Evolutionary conservation across 1,284 basidiomycete genomes (phyloP), one percentile per base, ranked within the genome.

Genomic region (Meripilus lineatus): DNA sequence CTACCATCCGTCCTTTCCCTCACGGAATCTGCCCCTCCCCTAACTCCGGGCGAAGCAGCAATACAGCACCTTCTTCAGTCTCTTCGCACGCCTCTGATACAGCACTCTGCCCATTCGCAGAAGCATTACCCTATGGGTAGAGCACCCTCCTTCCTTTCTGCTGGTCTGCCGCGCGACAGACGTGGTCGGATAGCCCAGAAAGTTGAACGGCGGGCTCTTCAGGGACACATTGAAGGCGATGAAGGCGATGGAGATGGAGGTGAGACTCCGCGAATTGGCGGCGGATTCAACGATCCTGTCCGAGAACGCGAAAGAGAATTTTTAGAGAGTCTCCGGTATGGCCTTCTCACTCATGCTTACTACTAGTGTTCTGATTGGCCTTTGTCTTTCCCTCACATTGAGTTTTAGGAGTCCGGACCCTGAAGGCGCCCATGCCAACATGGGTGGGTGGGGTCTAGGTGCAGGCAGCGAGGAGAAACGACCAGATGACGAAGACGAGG

Each of bases 161-260:
- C 77, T 2, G 81, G 79, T 4, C 64, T 76, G 13, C 87, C 87
- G 20, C 74, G 87, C 44, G 87, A 90, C 58, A 70, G 87, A 18
- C 70, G 87, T 22, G 87, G 87, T 3, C 74, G 87, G 17, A 80
- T 89, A 45, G 84, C 77, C 17, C 71, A 74, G 44, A 81, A 81
- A 55, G 45, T 57, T 5, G 58, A 58, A 24, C 49, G 55, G 14
- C 42, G 50, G n/a, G 52, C 55, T 21, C 42, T 58, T 24, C 28
- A 40, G 30, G 36, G 28, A 23, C n/a, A 42, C 14, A 49, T 52
- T 21, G 59, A 63, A 23, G 60, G 65, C 5, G 52, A 52, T 25
- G 63, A 67, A 22, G 63, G 67, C 5, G 70, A 64, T 30, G 54
- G 64, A 14, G 69, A 63, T 32, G 57, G 66, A 14, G 76, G 72